These are phyloP conservation scores for Volvox africanus DNA, from an alignment of 139 green algal genomes.

Conservation along the genomic window DNA sequence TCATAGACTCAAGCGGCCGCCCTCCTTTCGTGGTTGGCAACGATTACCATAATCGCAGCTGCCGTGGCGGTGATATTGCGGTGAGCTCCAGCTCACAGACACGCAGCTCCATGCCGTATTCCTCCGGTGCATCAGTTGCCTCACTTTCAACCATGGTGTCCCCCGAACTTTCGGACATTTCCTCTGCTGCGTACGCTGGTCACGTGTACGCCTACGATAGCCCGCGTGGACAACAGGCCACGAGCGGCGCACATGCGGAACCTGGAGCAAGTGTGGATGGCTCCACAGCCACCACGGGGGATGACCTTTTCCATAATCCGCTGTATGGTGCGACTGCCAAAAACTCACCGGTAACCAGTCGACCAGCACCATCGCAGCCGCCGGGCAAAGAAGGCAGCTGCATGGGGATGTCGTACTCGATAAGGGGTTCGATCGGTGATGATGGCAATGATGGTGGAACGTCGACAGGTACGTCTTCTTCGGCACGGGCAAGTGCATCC, in stretches of 20 bases:
- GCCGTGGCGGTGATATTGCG: not conserved
- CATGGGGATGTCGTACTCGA: not conserved
- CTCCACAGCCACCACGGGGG: not conserved
- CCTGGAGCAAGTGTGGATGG: not conserved
- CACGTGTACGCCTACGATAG: not conserved
- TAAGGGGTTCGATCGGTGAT: not conserved
- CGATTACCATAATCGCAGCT: not conserved
- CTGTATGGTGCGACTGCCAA: not conserved
- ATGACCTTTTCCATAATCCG: conserved; percentile 37
- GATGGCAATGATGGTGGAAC: not conserved
- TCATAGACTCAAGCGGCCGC: not conserved
- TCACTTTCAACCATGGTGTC: not conserved
- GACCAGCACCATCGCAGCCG: not conserved
- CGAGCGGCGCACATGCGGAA: not conserved
- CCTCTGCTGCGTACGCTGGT: not conserved
- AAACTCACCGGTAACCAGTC: not conserved
- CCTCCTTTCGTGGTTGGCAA: too few species aligned
- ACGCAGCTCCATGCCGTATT: not conserved
- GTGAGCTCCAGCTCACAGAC: not conserved
- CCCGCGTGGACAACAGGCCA: not conserved
- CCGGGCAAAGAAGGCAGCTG: not conserved
- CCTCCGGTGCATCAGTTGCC: not conserved
- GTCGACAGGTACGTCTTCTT: not conserved
- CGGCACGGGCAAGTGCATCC: not conserved
- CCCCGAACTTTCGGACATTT: conserved; percentile 17